Conservation (phyloP, 129 eudicot genomes). For the Sambucus nigra region DNA sequence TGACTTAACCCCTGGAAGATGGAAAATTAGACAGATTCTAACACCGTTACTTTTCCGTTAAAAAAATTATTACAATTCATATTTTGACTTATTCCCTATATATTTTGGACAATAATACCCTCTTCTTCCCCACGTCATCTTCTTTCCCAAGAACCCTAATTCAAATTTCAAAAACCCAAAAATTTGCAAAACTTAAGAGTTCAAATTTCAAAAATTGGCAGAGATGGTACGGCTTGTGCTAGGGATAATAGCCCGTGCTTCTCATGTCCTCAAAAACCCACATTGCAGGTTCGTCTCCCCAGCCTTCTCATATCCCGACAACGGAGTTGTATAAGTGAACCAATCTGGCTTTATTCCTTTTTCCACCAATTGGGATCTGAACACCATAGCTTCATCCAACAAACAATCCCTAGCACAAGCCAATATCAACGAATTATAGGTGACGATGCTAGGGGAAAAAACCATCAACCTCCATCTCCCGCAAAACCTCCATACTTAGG, state of each 20-base stretch:
- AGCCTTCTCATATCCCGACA: slow-evolving; percentile 88
- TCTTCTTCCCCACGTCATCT: no score
- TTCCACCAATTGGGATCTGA: slow-evolving; percentile 51
- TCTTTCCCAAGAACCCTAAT: no score
- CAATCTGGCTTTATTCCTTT: slow-evolving; percentile 83
- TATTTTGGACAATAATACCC: no score
- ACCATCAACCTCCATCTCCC: slow-evolving; percentile 74
- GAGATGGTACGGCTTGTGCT: no score
- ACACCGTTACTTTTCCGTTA: no score
- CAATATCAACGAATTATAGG: slow-evolving; percentile 81
- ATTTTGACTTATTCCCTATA: no score
- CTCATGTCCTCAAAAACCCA: slow-evolving; percentile 70
- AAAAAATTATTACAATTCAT: no score
- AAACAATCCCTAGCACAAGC: slow-evolving; percentile 76
- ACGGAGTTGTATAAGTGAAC: slow-evolving; percentile 70
- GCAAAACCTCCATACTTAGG: slow-evolving; percentile 57
- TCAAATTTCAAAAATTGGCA: no score
- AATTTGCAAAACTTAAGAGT: no score
- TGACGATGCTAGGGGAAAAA: slow-evolving; percentile 66
- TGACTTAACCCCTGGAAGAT: no score
- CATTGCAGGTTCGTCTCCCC: slow-evolving; percentile 84
- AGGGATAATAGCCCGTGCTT: slow-evolving; percentile 60
- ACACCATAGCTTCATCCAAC: slow-evolving; percentile 74
- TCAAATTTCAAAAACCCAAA: no score
- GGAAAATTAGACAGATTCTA: no score